Base-by-base conservation (phyloP, 805 yeast species). In the Lipomyces mesembrius region DNA sequence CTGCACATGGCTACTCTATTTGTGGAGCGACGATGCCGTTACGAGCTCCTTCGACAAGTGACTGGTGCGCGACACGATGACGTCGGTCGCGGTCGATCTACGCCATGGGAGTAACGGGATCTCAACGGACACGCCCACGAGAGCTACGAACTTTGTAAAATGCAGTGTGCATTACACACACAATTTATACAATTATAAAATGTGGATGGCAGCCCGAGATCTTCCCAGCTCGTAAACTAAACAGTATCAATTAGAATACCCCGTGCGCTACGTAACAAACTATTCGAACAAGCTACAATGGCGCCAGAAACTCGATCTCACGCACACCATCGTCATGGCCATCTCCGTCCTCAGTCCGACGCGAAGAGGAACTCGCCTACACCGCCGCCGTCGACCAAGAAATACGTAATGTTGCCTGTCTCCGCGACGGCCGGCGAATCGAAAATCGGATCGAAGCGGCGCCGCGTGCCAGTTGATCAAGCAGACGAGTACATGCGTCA, bases 401-500 rank as follows among this genome's bases (percentile, higher is more conserved):
- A 46, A 35, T 34, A 35, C 49, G 60, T 34, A 51, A 59, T 29
- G 60, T 20, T 29, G 12, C 52, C 37, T 8, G 20, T 22, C 27
- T 25, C 53, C 29, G 34, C n/a, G 51, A 43, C 12, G 20, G 43
- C n/a, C 43, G 52, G 20, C 29, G 9, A 32, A 39, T 35, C 49
- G 20, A 57, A 57, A 25, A 14, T 57, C 11, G 60, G 60, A 22
- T 57, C 60, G 27, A 34, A 27, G 32, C 37, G 49, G 5, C 60
- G 60, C 14, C 37, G 49, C 51, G 60, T 57, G 12, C 60, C 60
- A 11, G 51, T 57, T 53, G 60, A 59, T 14, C n/a, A 53, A 14
- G 57, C 56, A n/a, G 64, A 56, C 0, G 29, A 61, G 29, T 63
- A 59, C 46, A 20, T 57, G 39, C 60, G 35, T 27, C 46, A 32